phyloP scores from a whole-genome alignment of 2,329 filamentous ascomycete genomes.

The Aspergillus vadensis region DNA sequence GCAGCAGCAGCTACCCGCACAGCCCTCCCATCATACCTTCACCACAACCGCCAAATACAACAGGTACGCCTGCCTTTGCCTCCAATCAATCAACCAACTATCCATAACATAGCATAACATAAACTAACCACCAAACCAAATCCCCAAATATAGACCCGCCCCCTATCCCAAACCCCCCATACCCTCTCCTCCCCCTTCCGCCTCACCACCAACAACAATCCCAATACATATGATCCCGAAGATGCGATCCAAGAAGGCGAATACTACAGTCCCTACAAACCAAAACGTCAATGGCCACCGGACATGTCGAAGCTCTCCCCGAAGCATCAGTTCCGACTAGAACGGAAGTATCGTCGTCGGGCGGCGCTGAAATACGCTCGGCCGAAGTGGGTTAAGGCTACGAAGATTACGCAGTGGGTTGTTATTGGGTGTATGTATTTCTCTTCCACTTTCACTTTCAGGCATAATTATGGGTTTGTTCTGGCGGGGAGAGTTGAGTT shows the following conservation, averaged over 20 bases:
- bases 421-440: constrained; percentile 53
- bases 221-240: neutral
- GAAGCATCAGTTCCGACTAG: constrained; percentile 69
- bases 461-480: too few relatives aligned
- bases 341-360: constrained; percentile 65
- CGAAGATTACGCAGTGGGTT: constrained; percentile 60
- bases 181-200: constrained; percentile 5
- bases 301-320: constrained; percentile 62
- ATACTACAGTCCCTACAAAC: constrained; percentile 59
- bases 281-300: constrained; percentile 66
- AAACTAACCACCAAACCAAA: neutral
- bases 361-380: constrained; percentile 62
- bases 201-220: neutral
- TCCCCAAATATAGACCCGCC: neutral
- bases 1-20: too few relatives aligned
- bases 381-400: constrained; percentile 60
- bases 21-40: neutral
- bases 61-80: neutral
- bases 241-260: neutral
- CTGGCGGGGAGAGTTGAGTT: too few relatives aligned
- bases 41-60: neutral
- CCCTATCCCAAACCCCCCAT: neutral
- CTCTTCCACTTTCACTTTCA: neutral
- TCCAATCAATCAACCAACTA: neutral
- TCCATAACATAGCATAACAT: neutral